phyloP scores from a whole-genome alignment of 106 monocot species.

The Cymbidium sinense region DNA sequence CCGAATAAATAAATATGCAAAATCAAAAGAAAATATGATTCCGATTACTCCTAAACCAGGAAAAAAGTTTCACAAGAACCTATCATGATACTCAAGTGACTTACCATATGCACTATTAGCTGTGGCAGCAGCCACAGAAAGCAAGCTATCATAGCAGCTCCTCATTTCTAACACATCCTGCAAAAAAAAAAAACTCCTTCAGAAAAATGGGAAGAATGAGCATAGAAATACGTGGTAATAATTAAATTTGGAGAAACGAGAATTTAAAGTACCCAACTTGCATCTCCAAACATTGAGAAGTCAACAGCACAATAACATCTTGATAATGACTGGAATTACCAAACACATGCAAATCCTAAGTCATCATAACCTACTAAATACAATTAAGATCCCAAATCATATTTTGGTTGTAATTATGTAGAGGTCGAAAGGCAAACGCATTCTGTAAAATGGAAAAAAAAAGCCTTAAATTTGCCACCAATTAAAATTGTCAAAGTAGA shows the following conservation, averaged over 20 bases:
- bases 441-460: not conserved
- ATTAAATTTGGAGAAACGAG: not conserved
- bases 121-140: conserved; percentile 71
- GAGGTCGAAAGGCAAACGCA: not conserved
- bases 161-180: conserved; percentile 87
- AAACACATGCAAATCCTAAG: no score
- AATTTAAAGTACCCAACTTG: not conserved
- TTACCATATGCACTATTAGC: conserved; percentile 94
- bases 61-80: not conserved
- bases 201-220: not conserved
- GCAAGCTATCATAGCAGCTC: conserved; percentile 71
- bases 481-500: not conserved
- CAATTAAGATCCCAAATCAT: no score
- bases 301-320: not conserved
- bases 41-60: not conserved
- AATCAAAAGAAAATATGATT: not conserved
- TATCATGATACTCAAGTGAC: not conserved
- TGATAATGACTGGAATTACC: not conserved
- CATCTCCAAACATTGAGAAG: not conserved
- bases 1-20: not conserved
- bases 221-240: not conserved
- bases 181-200: conserved; percentile 6
- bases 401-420: no score
- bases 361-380: no score
- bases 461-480: not conserved